phyloP scores from a whole-genome alignment of 2,329 filamentous ascomycete genomes.

The Xylariomycetidae sp. region DNA sequence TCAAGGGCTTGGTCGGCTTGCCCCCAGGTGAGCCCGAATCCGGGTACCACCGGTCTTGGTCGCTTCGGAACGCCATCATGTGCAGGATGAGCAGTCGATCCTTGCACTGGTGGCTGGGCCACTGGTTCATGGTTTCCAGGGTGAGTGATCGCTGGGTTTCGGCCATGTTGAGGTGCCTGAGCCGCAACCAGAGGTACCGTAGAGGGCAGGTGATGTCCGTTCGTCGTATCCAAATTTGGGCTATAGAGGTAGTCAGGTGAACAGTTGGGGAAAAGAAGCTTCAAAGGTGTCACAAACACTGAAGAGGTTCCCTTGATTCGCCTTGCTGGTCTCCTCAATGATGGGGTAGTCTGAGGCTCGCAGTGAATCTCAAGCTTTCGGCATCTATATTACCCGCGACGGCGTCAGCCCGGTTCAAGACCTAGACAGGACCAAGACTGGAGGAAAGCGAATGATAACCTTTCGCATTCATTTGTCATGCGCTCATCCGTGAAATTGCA shows the following conservation, averaged over 20 bases:
- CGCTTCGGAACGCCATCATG: conserved; percentile 11
- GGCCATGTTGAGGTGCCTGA: too few species aligned
- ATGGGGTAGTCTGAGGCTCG: conserved; percentile 21
- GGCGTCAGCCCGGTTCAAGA: neutral
- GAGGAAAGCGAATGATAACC: too few species aligned
- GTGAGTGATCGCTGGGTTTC: too few species aligned
- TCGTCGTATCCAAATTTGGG: neutral
- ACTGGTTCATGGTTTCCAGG: too few species aligned
- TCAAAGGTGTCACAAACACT: conserved; percentile 9
- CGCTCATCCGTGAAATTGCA: conserved; percentile 22
- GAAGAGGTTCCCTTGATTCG: conserved; percentile 19
- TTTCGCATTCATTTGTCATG: conserved; percentile 18
- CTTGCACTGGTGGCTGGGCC: neutral
- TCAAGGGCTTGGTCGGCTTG: conserved; percentile 30
- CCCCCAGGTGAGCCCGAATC: conserved; percentile 33
- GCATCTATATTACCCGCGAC: too few species aligned
- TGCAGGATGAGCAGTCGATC: neutral
- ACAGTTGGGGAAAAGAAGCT: too few species aligned
- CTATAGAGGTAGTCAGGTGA: too few species aligned
- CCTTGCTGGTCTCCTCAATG: conserved; percentile 22
- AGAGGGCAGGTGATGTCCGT: too few species aligned
- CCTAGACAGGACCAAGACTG: too few species aligned
- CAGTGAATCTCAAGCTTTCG: conserved; percentile 19
- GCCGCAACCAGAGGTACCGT: too few species aligned
- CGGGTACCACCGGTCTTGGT: too few species aligned